Evolutionary conservation across 2,329 filamentous ascomycete species (phyloP).

Genomic region (Zymoseptoria pseudotritici): DNA sequence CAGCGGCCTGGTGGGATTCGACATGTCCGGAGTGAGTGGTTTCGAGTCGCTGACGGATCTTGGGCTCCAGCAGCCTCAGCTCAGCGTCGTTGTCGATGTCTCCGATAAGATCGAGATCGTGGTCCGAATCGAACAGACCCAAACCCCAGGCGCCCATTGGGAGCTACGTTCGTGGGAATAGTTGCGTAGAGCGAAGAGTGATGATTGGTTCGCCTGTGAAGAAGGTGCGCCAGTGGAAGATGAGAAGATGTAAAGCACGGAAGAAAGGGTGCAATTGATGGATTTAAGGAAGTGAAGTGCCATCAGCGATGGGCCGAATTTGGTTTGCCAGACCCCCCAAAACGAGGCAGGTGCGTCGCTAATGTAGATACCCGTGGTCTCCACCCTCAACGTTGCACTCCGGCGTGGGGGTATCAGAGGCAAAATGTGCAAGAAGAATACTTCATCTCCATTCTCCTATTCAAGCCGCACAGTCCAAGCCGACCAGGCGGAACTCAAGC

Average conservation of each 20-base stretch:
- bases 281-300: too few species aligned
- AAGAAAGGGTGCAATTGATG: too few species aligned
- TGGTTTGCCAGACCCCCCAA: background rate
- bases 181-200: background rate
- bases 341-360: too few species aligned
- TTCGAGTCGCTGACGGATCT: background rate
- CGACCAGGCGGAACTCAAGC: too few species aligned
- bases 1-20: background rate
- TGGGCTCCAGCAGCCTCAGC: constrained; percentile 1
- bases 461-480: too few species aligned
- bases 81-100: constrained; percentile 2
- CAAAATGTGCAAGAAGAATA: too few species aligned
- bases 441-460: too few species aligned
- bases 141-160: constrained; percentile 8
- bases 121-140: constrained; percentile 13
- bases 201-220: too few species aligned
- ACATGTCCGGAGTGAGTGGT: background rate
- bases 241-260: background rate
- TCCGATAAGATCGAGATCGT: constrained; percentile 8
- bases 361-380: background rate
- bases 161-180: background rate
- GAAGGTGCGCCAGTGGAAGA: background rate
- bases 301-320: too few species aligned
- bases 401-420: too few species aligned
- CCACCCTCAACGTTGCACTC: background rate